phyloP scores from a whole-genome alignment of 257 asterid genomes.

The Solanum piurae region DNA sequence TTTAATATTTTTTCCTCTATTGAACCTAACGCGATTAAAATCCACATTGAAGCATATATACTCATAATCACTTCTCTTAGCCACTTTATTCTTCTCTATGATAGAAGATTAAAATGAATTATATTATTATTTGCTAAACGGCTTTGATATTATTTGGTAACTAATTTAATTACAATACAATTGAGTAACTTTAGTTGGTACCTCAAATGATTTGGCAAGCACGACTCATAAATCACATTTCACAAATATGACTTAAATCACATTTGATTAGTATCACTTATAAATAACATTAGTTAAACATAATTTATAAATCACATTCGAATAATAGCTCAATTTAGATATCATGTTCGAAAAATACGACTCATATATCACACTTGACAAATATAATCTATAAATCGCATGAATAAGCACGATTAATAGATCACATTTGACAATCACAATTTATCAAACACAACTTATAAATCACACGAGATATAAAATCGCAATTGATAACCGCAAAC shows the following conservation, averaged over 20 bases:
- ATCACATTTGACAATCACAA: neutral
- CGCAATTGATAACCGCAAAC: neutral
- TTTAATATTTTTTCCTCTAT: neutral
- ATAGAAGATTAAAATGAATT: neutral
- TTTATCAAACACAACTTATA: neutral
- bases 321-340: neutral
- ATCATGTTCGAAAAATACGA: neutral
- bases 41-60: neutral
- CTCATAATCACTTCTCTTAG: neutral
- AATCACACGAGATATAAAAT: neutral
- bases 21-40: neutral
- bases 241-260: too few species aligned
- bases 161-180: neutral
- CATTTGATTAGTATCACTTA: accelerated
- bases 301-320: neutral
- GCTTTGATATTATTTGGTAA: too few species aligned
- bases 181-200: too few species aligned
- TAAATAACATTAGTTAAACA: neutral
- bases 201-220: neutral
- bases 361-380: neutral
- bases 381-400: neutral
- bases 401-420: neutral
- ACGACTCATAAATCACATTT: too few species aligned
- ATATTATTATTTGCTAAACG: neutral
- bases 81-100: neutral